Conservation (phyloP, 2,329 filamentous ascomycete genomes). For the Alternaria rosae region DNA sequence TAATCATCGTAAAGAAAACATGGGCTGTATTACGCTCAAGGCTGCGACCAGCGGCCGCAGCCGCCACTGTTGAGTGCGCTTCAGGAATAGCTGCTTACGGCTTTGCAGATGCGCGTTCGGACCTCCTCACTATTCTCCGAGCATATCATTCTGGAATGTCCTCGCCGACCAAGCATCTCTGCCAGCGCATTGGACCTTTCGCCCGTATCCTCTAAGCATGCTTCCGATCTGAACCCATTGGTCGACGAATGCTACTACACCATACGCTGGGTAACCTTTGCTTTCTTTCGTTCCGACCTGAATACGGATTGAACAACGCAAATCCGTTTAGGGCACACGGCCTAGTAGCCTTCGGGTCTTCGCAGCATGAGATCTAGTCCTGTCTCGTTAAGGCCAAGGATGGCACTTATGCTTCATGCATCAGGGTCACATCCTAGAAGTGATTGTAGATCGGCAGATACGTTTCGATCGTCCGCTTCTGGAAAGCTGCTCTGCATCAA, state of each 20-base stretch:
- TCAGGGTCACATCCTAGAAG: not conserved
- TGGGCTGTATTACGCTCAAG: slow-evolving; percentile 4
- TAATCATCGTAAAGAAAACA: slow-evolving; percentile 25
- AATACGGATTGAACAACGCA: not conserved
- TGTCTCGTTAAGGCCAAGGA: not conserved
- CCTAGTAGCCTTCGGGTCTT: not conserved
- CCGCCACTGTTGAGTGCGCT: slow-evolving; percentile 8
- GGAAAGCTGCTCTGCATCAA: slow-evolving; percentile 3
- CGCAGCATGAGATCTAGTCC: not conserved
- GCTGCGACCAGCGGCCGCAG: slow-evolving; percentile 20
- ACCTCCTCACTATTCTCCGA: slow-evolving; percentile 35
- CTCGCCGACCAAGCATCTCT: slow-evolving; percentile 19
- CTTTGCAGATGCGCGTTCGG: slow-evolving; percentile 24
- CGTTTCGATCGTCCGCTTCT: slow-evolving; percentile 2
- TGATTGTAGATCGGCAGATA: not conserved
- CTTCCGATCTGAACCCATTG: slow-evolving; percentile 5
- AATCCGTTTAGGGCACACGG: not conserved
- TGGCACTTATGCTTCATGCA: slow-evolving; percentile 10
- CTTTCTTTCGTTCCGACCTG: not conserved
- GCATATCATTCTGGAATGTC: slow-evolving; percentile 15
- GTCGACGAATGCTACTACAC: not conserved
- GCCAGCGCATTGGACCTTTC: slow-evolving; percentile 14
- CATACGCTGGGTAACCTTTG: not conserved
- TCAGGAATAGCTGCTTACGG: slow-evolving; percentile 11
- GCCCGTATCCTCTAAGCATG: slow-evolving; percentile 1